Evolutionary conservation across 148 eudicot species (phyloP), one percentile per base, ranked within the genome.

Genomic region (Euryodendron excelsum): DNA sequence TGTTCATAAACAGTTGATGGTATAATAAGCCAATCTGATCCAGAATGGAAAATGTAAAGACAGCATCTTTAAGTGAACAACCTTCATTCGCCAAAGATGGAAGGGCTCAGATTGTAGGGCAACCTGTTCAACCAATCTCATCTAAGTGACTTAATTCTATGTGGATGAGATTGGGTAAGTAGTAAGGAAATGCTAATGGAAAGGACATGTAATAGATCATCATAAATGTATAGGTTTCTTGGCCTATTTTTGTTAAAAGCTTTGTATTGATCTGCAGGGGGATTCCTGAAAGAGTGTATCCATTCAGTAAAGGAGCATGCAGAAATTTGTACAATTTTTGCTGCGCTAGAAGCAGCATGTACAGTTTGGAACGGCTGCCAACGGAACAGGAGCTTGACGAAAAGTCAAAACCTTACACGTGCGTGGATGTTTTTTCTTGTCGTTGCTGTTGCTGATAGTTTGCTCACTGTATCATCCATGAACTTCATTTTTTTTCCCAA

Each of bases 221-320:
- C 30, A 31, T 41, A 9, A 5, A 41, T 41, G 45, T 41, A 41
- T 41, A 41, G 45, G 45, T 41, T 41, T 41, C 9, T 41, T 41
- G 31, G 33, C 27, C 44, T 50, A 55, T 74, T 61, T 21, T 67
- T 34, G 25, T 41, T 41, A 41, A 41, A 47, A 33, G n/a, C 27
- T 6, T 75, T 79, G 48, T n/a, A 65, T 66, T 80, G 72, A 72
- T 82, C 47, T 90, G 85, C 92, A 96, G 98, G 80, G 88, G 83
- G 25, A 78, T 96, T 67, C 97, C 97, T 37, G 95, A 92, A 76
- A 86, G 99, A 82, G 96, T 93, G 72, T 91, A 86, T 79, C 98
- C 99, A 5, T 96, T 93, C 85, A 96, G 94, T 73, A 86, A 89
- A 86, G 98, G 99, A 79, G 76, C 87, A 25, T 86, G 98, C 84